Conservation (phyloP, 257 asterid genomes). For the Solanum boliviense region DNA sequence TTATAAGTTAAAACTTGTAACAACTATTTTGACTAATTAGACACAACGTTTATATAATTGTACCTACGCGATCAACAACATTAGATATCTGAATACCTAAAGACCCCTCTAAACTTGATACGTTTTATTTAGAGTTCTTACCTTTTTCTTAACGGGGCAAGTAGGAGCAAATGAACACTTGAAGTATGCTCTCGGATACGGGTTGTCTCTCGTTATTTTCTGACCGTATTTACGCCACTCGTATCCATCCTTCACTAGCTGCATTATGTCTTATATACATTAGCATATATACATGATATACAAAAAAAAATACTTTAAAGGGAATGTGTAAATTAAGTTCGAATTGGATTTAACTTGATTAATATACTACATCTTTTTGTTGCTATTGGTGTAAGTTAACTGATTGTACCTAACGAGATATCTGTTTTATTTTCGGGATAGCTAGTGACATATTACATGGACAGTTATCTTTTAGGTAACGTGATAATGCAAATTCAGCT, state of each 20-base stretch:
- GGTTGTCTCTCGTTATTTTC: slow-evolving; percentile 83
- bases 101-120: background rate
- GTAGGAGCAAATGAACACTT: slow-evolving; percentile 82
- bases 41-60: background rate
- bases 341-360: background rate
- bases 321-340: background rate
- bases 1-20: background rate
- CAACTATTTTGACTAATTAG: background rate
- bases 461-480: background rate
- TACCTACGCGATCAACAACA: background rate
- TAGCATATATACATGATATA: background rate
- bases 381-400: too few species aligned
- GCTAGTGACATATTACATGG: background rate
- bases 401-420: too few species aligned
- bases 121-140: background rate
- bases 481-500: background rate
- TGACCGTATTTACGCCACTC: slow-evolving; percentile 95
- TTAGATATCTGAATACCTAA: background rate
- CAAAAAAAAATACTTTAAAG: too few species aligned
- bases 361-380: too few species aligned
- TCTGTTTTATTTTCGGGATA: too few species aligned
- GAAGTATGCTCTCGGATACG: slow-evolving; percentile 93
- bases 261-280: background rate
- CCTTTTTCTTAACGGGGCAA: slow-evolving; percentile 90
- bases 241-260: slow-evolving; percentile 82